These are phyloP conservation scores for Toxoplasma gondii DNA, from an alignment of 169 alveolate genomes.

Conservation along the genomic window DNA sequence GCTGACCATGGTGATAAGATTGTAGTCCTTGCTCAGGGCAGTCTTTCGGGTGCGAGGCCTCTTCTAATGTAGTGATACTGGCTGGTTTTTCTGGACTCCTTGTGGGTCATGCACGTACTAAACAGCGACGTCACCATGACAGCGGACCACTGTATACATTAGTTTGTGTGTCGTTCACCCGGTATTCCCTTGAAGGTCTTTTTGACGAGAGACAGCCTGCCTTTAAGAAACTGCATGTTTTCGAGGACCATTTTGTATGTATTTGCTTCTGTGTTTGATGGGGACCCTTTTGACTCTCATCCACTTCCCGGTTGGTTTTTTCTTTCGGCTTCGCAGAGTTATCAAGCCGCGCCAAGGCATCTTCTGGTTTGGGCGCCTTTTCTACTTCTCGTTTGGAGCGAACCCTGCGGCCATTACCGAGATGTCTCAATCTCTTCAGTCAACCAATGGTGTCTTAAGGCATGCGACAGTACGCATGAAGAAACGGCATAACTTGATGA, in stretches of 20 bases:
- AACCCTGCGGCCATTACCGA: constrained; percentile 43
- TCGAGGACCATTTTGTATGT: background rate
- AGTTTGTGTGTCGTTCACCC: too few relatives aligned
- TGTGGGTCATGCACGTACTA: background rate
- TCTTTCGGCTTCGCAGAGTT: constrained; percentile 7
- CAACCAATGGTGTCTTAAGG: constrained; percentile 43
- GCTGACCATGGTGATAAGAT: too few relatives aligned
- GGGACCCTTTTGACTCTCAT: background rate
- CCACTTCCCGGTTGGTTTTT: background rate
- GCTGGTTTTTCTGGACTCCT: background rate
- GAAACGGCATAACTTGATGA: constrained; percentile 16
- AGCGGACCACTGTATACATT: too few relatives aligned
- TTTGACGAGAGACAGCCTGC: too few relatives aligned
- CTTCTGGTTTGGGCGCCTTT: constrained; percentile 24
- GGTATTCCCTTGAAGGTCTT: too few relatives aligned
- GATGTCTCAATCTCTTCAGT: constrained; percentile 34
- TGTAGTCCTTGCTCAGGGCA: too few relatives aligned
- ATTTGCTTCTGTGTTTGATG: background rate
- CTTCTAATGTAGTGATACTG: too few relatives aligned
- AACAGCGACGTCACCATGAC: background rate
- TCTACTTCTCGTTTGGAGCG: constrained; percentile 44
- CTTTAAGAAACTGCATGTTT: background rate
- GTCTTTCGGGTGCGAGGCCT: too few relatives aligned
- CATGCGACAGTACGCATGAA: constrained; percentile 34
- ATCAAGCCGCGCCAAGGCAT: constrained; percentile 23